phyloP scores from a whole-genome alignment of 371 early-diverging fungal genomes.

The Mucor velutinosus region DNA sequence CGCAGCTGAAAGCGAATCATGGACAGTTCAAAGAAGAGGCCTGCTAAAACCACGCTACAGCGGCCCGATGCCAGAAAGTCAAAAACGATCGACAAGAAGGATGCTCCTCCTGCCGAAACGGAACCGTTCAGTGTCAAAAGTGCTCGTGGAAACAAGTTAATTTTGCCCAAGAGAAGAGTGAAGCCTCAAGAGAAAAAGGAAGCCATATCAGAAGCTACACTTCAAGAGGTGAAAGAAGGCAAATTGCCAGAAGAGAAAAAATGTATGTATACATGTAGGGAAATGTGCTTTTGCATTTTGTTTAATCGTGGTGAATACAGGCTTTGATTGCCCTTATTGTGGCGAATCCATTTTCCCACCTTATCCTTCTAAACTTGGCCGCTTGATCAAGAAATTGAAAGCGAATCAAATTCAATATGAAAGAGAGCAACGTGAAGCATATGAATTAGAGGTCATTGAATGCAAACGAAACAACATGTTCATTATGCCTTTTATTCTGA shows the following conservation, averaged over 20 bases:
- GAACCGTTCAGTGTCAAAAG: neutral
- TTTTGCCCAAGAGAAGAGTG: neutral
- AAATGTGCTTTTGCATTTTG: neutral
- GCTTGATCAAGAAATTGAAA: neutral
- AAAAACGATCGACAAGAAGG: neutral
- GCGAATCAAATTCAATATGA: neutral
- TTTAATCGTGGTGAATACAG: neutral
- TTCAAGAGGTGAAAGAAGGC: neutral
- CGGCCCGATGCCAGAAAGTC: neutral
- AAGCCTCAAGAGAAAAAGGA: neutral
- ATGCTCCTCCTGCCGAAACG: neutral
- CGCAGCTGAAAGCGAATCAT: neutral
- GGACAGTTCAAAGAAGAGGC: neutral
- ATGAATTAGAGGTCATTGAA: neutral
- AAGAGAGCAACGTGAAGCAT: neutral
- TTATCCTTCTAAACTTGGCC: neutral
- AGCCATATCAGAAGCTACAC: neutral
- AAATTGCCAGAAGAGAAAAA: neutral
- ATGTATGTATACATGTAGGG: neutral
- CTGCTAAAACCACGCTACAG: neutral
- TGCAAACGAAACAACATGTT: neutral
- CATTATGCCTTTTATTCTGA: neutral
- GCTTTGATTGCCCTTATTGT: slow-evolving; percentile 10
- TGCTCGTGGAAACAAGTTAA: neutral
- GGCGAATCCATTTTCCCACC: neutral